Evolutionary conservation across 345 rosid genomes (phyloP), one percentile per base, ranked within the genome.

Genomic region (Citrus mangshanensis): DNA sequence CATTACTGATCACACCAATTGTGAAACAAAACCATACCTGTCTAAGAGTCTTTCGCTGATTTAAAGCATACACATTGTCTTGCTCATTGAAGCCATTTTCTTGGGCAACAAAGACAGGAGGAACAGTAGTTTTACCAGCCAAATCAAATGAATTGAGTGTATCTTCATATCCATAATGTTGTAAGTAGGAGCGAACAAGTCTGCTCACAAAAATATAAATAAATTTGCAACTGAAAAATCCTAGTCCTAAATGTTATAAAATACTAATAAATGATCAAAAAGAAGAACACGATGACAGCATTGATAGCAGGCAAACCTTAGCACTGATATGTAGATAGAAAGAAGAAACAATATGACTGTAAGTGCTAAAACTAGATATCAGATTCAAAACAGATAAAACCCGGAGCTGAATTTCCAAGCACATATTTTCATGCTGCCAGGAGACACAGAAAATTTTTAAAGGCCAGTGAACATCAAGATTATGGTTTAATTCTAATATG

Each of bases 101-200:
- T 85, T 85, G 89, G 79, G 88, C 87, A 77, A 89, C 63, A 83
- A 60, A 56, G 71, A 93, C 79, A 22, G 99, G 92, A 83, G 99
- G 97, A 78, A 88, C 81, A 51, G 88, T 86, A 83, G 84, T 93
- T 86, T 87, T 84, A 83, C 89, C 81, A 74, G 97, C 97, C 88
- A 90, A 79, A 83, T 93, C 92, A 85, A 96, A 96, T 78, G 95
- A 90, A 84, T 88, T 81, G 74, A 96, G 93, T n/a, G 98, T 94
- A 81, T 93, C 98, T 82, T 92, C 95, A 67, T 94, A 96, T 60
- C 98, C 99, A 80, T 93, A 93, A 85, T 96, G 99, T 79, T 93
- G 80, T 78, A 96, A 85, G 86, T 94, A 96, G 61, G 97, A 89
- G 80, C 93, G 92, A 54, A 96, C 93, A 80, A 96, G 93, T 84